These are phyloP conservation scores for Lophiotrema nucula DNA, from an alignment of 495 filamentous ascomycete species.

Conservation along the genomic window DNA sequence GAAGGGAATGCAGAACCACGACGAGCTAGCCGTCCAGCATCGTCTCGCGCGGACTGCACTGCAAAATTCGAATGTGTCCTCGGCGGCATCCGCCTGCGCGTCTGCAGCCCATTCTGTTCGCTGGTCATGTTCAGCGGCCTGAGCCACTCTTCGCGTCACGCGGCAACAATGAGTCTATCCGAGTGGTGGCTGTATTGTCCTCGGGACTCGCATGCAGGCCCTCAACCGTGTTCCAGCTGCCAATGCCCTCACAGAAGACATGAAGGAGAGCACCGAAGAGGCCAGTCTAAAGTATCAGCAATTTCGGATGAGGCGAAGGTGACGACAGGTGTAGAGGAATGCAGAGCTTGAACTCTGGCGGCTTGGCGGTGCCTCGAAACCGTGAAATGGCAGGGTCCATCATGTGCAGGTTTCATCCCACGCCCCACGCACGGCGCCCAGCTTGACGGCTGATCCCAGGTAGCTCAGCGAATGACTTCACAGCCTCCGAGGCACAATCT, in stretches of 20 bases:
- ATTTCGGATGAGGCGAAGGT: background rate
- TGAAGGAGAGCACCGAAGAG: background rate
- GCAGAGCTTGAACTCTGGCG: background rate
- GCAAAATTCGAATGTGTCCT: slow-evolving; percentile 56
- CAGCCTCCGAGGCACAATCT: slow-evolving; percentile 1
- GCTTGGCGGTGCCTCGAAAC: background rate
- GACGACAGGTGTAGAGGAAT: background rate
- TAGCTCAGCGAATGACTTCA: slow-evolving; percentile 22
- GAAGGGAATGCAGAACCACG: slow-evolving; percentile 35
- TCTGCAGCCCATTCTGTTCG: background rate
- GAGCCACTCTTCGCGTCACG: slow-evolving; percentile 15
- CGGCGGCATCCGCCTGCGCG: slow-evolving; percentile 26
- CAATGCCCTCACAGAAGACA: slow-evolving; percentile 10
- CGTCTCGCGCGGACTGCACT: slow-evolving; percentile 55
- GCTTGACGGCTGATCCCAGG: background rate
- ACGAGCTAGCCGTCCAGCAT: slow-evolving; percentile 50
- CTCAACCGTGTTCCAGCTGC: slow-evolving; percentile 1
- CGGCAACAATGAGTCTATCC: slow-evolving; percentile 19
- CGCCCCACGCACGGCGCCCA: slow-evolving; percentile 7
- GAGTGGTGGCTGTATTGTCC: slow-evolving; percentile 12
- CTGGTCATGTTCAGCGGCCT: slow-evolving; percentile 14
- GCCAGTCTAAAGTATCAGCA: background rate
- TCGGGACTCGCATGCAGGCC: slow-evolving; percentile 8
- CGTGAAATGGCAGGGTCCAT: background rate
- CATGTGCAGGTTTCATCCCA: slow-evolving; percentile 16